Conservation (phyloP, 2,329 filamentous ascomycete genomes). For the Botrytis fragariae region DNA sequence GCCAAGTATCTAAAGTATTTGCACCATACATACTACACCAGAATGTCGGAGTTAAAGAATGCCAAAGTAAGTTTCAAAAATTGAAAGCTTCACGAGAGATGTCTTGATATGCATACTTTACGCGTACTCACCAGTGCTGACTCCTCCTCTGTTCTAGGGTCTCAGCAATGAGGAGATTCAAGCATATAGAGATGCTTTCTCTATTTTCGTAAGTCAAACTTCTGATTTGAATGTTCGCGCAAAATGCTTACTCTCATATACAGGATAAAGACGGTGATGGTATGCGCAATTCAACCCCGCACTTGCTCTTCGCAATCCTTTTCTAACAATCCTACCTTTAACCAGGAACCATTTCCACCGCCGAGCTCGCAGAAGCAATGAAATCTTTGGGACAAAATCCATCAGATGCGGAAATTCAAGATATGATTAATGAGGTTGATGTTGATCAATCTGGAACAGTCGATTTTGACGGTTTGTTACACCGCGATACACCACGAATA, state of each 20-base stretch:
- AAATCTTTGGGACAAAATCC: constrained; percentile 20
- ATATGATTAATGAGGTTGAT: constrained; percentile 23
- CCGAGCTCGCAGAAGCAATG: constrained; percentile 20
- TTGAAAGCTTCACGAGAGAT: neutral
- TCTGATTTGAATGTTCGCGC: neutral
- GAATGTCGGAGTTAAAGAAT: constrained; percentile 11
- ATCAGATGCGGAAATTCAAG: constrained; percentile 21
- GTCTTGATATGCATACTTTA: neutral
- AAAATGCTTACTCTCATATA: neutral
- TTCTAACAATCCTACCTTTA: neutral
- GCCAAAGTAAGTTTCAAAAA: neutral
- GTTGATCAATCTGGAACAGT: constrained; percentile 21
- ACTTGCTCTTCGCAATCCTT: neutral
- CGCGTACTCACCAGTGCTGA: neutral
- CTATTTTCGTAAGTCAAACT: constrained; percentile 11
- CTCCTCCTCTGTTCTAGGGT: neutral
- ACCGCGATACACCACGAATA: neutral
- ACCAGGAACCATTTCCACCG: constrained; percentile 16
- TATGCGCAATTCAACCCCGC: constrained; percentile 19
- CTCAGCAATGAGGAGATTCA: constrained; percentile 19
- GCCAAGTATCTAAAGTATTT: neutral
- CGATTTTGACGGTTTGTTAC: constrained; percentile 21
- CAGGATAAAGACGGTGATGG: constrained; percentile 22
- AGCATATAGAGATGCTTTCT: constrained; percentile 21
- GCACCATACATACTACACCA: neutral